Evolutionary conservation across 495 filamentous ascomycete genomes (phyloP), one percentile per base, ranked within the genome.

Genomic region (Apodospora peruviana): DNA sequence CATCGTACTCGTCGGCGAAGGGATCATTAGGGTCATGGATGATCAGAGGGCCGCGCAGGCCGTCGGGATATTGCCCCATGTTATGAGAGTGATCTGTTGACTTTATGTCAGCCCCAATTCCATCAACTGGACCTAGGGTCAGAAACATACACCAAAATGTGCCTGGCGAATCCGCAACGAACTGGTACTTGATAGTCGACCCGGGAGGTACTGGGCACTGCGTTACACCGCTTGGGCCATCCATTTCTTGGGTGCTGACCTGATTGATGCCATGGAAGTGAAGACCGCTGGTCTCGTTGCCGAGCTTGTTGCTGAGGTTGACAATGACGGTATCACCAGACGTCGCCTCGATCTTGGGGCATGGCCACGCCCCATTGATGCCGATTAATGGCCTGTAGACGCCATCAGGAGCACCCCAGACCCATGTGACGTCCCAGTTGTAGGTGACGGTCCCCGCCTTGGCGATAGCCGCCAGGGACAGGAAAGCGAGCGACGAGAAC

Each of bases 251-350:
- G 5, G 84, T 85, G 20, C 73, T 75, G 57, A 84, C 75, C 61
- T 89, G 85, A 61, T 77, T 87, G 58, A 91, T 73, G 17, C 88
- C 88, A 61, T 94, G 88, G 62, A 83, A 94, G 69, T 94, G 88
- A 4, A 93, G 66, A 27, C 78, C 79, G 2, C 86, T 84, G n/a
- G 70, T 77, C 60, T 89, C 69, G 57, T 91, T 83, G 5, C 79
- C 84, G 10, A 94, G 74, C n/a, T 76, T 68, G 64, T 94, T 94
- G 52, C 76, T 67, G 50, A 90, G 64, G 53, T 88, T 80, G 37
- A 91, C 74, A 11, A 87, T 65, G 27, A 94, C 59, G 18, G 71
- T 74, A 52, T 93, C 88, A n/a, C 85, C 85, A 45, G 84, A 72
- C 48, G 78, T 77, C 35, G 83, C 83, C 50, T 88, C 75, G 29